Evolutionary conservation across 495 filamentous ascomycete genomes (phyloP).

Genomic region (Penicillium pulvis): DNA sequence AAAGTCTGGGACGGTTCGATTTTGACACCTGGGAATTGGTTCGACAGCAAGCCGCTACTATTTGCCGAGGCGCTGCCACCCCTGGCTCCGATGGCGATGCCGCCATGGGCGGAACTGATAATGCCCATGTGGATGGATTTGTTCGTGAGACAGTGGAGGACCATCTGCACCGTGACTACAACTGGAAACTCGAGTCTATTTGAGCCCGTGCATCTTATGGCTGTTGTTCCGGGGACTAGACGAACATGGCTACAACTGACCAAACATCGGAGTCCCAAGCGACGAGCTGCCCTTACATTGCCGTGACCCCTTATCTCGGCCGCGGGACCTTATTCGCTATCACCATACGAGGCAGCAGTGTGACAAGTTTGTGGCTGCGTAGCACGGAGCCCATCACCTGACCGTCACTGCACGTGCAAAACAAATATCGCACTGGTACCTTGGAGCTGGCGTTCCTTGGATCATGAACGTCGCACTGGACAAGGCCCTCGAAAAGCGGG

Average conservation of each 20-base stretch:
- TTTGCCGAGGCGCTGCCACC: slow-evolving; percentile 56
- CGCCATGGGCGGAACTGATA: slow-evolving; percentile 33
- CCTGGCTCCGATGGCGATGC: slow-evolving; percentile 50
- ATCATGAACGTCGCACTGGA: background rate
- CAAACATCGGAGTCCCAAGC: background rate
- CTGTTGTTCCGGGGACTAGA: background rate
- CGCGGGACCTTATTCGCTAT: slow-evolving; percentile 1
- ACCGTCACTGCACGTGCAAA: slow-evolving; percentile 18
- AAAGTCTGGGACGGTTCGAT: slow-evolving; percentile 80
- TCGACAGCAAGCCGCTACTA: slow-evolving; percentile 60
- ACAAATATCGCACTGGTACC: background rate
- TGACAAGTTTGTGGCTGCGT: slow-evolving; percentile 10
- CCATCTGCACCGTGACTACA: slow-evolving; percentile 39
- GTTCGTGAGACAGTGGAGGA: slow-evolving; percentile 65
- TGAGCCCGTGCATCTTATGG: slow-evolving; percentile 26
- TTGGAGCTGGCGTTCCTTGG: background rate
- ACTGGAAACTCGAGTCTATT: slow-evolving; percentile 42
- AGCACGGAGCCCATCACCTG: slow-evolving; percentile 16
- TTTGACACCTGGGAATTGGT: slow-evolving; percentile 76
- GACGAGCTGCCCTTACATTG: background rate
- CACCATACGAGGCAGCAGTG: slow-evolving; percentile 6
- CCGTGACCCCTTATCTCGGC: slow-evolving; percentile 1
- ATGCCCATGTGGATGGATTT: slow-evolving; percentile 56
- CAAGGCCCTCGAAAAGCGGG: background rate
- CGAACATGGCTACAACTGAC: background rate